These are phyloP conservation scores for Fragaria iinumae DNA, from an alignment of 306 rosid species.

Conservation along the genomic window DNA sequence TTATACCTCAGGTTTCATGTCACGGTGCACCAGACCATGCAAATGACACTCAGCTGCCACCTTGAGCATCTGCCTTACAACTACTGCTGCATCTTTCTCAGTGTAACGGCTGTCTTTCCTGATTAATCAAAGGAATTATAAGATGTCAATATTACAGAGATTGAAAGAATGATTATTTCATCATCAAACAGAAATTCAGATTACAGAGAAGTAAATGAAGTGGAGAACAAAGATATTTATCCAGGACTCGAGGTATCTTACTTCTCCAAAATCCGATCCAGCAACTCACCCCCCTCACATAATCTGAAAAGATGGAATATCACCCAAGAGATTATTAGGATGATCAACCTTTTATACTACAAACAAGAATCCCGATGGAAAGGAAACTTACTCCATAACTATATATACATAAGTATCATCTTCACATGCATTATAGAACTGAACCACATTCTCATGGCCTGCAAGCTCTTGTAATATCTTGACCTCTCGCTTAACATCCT, in stretches of 20 bases:
- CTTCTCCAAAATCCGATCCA: constrained; percentile 95
- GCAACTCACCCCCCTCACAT: constrained; percentile 96
- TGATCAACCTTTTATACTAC: background rate
- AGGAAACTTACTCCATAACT: constrained; percentile 90
- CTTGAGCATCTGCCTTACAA: constrained; percentile 97
- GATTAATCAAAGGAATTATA: constrained; percentile 36
- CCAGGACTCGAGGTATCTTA: constrained; percentile 44
- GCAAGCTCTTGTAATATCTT: constrained; percentile 80
- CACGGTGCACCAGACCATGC: constrained; percentile 97
- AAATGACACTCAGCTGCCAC: constrained; percentile 98
- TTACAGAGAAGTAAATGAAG: constrained; percentile 9
- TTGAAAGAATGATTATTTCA: constrained; percentile 14
- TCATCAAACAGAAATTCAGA: constrained; percentile 12
- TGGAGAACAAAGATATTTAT: constrained; percentile 13
- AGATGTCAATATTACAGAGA: constrained; percentile 15
- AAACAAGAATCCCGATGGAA: background rate
- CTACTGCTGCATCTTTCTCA: constrained; percentile 94
- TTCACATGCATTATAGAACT: constrained; percentile 79
- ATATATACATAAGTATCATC: constrained; percentile 90
- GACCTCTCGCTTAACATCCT: constrained; percentile 97
- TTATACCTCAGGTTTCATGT: constrained; percentile 96
- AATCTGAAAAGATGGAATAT: constrained; percentile 46
- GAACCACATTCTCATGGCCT: constrained; percentile 98
- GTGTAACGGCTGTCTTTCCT: constrained; percentile 97
- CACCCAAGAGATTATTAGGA: constrained; percentile 12